Conservation (phyloP, 106 monocot genomes). For the Dioscorea dumetorum region DNA sequence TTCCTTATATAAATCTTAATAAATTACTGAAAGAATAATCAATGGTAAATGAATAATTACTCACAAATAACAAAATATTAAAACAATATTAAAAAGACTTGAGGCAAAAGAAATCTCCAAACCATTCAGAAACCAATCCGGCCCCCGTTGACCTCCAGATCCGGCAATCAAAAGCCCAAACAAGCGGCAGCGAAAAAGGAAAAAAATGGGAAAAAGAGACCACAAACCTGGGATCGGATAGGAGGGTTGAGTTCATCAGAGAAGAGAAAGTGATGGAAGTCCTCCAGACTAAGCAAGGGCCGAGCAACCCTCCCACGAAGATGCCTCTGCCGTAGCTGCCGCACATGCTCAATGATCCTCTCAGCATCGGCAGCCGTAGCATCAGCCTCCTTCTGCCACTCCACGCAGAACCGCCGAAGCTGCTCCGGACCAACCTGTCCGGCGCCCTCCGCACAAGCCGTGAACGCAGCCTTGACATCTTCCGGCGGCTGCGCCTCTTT, state of each 20-base stretch:
- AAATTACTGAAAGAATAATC: too few relatives aligned
- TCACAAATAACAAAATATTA: too few relatives aligned
- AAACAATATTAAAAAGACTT: too few relatives aligned
- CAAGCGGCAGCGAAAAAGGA: background rate
- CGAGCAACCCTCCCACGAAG: slow-evolving; percentile 17
- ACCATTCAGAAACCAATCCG: background rate
- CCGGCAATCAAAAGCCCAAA: background rate
- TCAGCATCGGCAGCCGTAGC: slow-evolving; percentile 31
- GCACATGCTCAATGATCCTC: slow-evolving; percentile 50
- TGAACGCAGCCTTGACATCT: slow-evolving; percentile 55
- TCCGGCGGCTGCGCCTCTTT: slow-evolving; percentile 52
- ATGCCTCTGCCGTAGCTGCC: slow-evolving; percentile 20
- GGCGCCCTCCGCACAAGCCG: slow-evolving; percentile 30
- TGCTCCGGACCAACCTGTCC: slow-evolving; percentile 44
- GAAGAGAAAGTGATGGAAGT: slow-evolving; percentile 70
- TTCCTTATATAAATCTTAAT: too few relatives aligned
- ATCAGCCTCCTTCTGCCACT: slow-evolving; percentile 19
- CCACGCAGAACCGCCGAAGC: slow-evolving; percentile 55
- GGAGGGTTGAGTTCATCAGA: slow-evolving; percentile 72
- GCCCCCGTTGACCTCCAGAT: background rate
- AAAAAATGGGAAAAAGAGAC: background rate
- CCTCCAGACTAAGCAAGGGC: slow-evolving; percentile 40
- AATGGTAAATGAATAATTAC: too few relatives aligned
- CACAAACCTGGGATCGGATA: slow-evolving; percentile 30
- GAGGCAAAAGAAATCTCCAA: too few relatives aligned